Percentiles rank a stretch among this genome's conserved stretches.
These are phyloP conservation scores for Drosera capensis DNA, from an alignment of 148 eudicot genomes.

Conservation along the genomic window DNA sequence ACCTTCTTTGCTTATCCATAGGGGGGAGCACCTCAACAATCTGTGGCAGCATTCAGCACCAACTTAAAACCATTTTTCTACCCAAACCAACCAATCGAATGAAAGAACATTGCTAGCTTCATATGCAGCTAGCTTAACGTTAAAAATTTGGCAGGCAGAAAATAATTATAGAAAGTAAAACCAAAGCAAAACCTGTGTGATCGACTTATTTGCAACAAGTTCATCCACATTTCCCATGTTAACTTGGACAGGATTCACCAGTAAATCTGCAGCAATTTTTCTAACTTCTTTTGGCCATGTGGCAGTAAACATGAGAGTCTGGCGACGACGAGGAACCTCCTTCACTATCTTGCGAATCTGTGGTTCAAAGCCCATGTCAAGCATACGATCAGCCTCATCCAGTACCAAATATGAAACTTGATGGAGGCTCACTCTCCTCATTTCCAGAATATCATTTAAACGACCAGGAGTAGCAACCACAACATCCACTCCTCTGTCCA, in stretches of 20 bases:
- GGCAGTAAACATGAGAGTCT: constrained; percentile 95
- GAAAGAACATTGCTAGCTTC: too few relatives aligned
- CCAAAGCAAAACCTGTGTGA: constrained; percentile 53
- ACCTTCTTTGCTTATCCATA: constrained; percentile 63
- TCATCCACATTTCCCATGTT: constrained; percentile 92
- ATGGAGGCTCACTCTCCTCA: constrained; percentile 56
- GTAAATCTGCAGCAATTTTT: constrained; percentile 75
- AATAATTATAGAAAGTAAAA: background rate
- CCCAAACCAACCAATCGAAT: too few relatives aligned
- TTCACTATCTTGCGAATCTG: constrained; percentile 93
- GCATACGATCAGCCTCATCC: constrained; percentile 98
- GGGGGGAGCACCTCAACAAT: constrained; percentile 26
- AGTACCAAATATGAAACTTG: constrained; percentile 88
- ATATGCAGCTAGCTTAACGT: background rate
- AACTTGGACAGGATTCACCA: constrained; percentile 78
- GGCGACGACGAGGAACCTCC: constrained; percentile 70
- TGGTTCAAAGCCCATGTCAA: constrained; percentile 99
- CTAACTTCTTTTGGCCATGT: constrained; percentile 99
- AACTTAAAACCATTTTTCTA: too few relatives aligned
- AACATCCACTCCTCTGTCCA: constrained; percentile 72
- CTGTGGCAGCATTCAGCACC: constrained; percentile 33
- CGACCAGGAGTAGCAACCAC: constrained; percentile 99
- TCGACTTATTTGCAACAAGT: constrained; percentile 89
- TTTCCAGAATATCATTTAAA: constrained; percentile 85
- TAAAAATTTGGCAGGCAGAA: background rate